A percentile compares a stretch with the other conserved stretches of the same genome.
These are phyloP conservation scores for Colletotrichum siamense DNA, from an alignment of 2,329 filamentous ascomycete species.

Conservation along the genomic window DNA sequence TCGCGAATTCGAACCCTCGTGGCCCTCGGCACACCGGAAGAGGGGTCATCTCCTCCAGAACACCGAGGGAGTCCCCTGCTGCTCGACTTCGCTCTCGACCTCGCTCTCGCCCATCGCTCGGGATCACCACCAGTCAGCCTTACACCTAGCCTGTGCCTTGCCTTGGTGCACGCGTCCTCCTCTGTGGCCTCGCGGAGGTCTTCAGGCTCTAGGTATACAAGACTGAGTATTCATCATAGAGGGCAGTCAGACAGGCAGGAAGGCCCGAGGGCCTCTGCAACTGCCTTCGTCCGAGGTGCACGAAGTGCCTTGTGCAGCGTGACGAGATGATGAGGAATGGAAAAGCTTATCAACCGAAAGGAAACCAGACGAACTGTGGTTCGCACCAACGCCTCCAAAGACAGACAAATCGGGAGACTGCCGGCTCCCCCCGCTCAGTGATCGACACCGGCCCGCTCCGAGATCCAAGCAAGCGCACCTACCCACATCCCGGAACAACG, in stretches of 20 bases:
- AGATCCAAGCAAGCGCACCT: background rate
- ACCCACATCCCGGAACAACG: background rate
- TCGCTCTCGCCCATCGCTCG: background rate
- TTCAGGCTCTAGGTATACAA: background rate
- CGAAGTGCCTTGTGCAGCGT: background rate
- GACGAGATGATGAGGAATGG: background rate
- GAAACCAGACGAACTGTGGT: conserved; percentile 4
- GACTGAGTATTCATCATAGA: background rate
- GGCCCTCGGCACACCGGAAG: background rate
- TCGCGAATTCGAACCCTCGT: background rate
- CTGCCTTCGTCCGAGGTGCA: background rate
- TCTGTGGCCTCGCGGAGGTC: background rate
- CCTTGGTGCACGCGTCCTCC: background rate
- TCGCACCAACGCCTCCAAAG: background rate
- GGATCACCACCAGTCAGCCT: background rate
- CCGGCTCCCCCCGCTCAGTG: background rate
- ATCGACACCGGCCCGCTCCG: conserved; percentile 20
- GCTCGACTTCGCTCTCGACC: background rate
- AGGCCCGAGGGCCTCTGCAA: background rate
- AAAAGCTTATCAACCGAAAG: background rate
- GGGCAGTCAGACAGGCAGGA: background rate
- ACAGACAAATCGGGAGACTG: conserved; percentile 9
- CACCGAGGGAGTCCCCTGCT: background rate
- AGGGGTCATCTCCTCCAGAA: background rate
- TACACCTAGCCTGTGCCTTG: background rate